Percentiles rank a stretch among this genome's conserved stretches.
phyloP scores from a whole-genome alignment of 306 rosid genomes.

The Abrus precatorius region DNA sequence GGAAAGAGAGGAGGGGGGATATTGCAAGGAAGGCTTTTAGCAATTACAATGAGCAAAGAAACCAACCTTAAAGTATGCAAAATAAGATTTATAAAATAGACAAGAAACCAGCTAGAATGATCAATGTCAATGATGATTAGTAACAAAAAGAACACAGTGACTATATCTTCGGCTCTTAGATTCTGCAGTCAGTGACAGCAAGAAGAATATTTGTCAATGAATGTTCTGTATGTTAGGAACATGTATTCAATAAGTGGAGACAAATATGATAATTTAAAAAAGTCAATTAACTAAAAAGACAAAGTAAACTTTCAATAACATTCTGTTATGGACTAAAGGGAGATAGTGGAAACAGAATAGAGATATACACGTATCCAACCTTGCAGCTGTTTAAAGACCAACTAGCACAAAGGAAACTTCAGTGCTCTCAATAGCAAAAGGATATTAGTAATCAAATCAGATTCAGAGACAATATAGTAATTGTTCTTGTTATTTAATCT shows the following conservation, averaged over 20 bases:
- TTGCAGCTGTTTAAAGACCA: background rate
- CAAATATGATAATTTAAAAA: conserved; percentile 7
- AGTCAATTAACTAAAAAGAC: background rate
- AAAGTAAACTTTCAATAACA: conserved; percentile 1
- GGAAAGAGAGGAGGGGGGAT: background rate
- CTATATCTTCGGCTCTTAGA: background rate
- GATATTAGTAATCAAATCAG: conserved; percentile 21
- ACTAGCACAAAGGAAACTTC: background rate
- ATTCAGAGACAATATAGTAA: background rate
- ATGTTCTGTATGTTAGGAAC: background rate
- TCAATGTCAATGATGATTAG: background rate
- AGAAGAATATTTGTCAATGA: background rate
- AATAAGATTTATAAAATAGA: conserved; percentile 4
- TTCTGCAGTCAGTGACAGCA: background rate
- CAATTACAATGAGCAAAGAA: conserved; percentile 10
- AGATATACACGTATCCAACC: background rate
- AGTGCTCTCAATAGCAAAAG: background rate
- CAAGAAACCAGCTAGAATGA: conserved; percentile 1
- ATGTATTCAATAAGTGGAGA: conserved; percentile 21
- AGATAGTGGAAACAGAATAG: background rate
- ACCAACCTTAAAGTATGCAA: background rate
- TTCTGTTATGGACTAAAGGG: conserved; percentile 4
- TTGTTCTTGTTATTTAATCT: conserved; percentile 7
- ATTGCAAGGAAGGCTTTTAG: conserved; percentile 19
- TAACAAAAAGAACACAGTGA: background rate